Evolutionary conservation across 2,329 filamentous ascomycete species (phyloP), one percentile per base, ranked within the genome.

Genomic region (Aspergillus sojae): DNA sequence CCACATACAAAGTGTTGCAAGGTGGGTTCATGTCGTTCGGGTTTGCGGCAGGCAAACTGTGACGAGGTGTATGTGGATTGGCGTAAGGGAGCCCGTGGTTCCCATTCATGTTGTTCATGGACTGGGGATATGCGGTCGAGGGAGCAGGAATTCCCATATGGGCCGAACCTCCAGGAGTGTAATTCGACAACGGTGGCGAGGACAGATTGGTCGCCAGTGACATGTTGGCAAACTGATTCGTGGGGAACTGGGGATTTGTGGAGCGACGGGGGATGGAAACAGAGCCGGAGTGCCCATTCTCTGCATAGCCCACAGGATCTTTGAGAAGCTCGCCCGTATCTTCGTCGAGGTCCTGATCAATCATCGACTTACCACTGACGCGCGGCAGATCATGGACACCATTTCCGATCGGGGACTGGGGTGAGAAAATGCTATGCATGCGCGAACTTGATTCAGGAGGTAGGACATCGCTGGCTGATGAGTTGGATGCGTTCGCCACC

Each of bases 1-100:
- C 94, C 23, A 99, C 94, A 73, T 99, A 98, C 7, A 99, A 84
- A 0, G 95, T 99, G 75, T 99, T 98, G 85, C 95, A 98, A 0
- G 95, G 95, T 1, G 94, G 94, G 71, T 98, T 97, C 78, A 97
- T 92, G 74, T 99, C 94, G 14, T 94, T 94, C 0, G 94, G 94
- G 70, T 98, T 98, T 65, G 92, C 91, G 0, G 94, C 91, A 16
- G 94, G 94, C 66, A 93, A 91, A 65, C 89, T 90, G 66, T 88
- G 87, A n/a, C 80, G 72, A 83, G 85, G 67, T 81, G 83, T 77
- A 69, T 86, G 91, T 64, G 87, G 84, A 60, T 81, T 83, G 43
- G 82, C 82, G 67, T 86, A 82, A 67, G 85, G 85, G 71, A 85
- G 90, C 62, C 82, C 82, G 53, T 82, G 79, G 59, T 82, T 84